Evolutionary conservation across 768 basidiomycete genomes (phyloP).

Genomic region (Mycena galericulata): DNA sequence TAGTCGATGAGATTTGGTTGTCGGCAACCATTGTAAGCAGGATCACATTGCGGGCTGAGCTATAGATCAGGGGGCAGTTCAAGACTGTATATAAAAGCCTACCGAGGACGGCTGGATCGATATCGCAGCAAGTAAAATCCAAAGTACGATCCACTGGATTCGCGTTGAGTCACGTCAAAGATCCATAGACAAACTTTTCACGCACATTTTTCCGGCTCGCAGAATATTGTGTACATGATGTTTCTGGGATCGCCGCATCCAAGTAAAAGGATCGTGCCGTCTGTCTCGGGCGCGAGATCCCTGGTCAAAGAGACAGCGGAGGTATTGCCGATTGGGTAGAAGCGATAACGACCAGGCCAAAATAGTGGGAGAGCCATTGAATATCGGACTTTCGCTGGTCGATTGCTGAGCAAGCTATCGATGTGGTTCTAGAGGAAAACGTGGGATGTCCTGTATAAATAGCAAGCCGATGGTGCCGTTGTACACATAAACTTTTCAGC

Average conservation of each 20-base stretch:
- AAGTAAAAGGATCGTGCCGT: constrained; percentile 55
- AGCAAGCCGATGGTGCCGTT: too few relatives aligned
- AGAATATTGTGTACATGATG: constrained; percentile 55
- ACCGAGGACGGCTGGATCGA: constrained; percentile 62
- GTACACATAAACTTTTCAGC: too few relatives aligned
- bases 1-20: constrained; percentile 31
- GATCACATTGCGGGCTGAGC: constrained; percentile 59
- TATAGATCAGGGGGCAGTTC: not conserved
- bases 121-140: constrained; percentile 65
- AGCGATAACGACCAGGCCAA: constrained; percentile 52
- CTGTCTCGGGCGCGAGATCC: constrained; percentile 54
- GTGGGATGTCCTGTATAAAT: too few relatives aligned
- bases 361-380: constrained; percentile 51
- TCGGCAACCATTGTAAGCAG: constrained; percentile 58
- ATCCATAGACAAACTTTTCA: constrained; percentile 5
- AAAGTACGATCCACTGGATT: constrained; percentile 46
- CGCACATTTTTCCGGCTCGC: constrained; percentile 36
- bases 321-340: constrained; percentile 66
- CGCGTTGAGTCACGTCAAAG: not conserved
- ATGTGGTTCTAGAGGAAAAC: too few relatives aligned
- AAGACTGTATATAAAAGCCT: constrained; percentile 10
- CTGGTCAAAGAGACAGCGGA: constrained; percentile 56
- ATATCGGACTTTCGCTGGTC: too few relatives aligned
- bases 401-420: too few relatives aligned
- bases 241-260: constrained; percentile 64